Conservation (phyloP, 2,329 filamentous ascomycete genomes). For the Gnomoniopsis smithogilvyi region DNA sequence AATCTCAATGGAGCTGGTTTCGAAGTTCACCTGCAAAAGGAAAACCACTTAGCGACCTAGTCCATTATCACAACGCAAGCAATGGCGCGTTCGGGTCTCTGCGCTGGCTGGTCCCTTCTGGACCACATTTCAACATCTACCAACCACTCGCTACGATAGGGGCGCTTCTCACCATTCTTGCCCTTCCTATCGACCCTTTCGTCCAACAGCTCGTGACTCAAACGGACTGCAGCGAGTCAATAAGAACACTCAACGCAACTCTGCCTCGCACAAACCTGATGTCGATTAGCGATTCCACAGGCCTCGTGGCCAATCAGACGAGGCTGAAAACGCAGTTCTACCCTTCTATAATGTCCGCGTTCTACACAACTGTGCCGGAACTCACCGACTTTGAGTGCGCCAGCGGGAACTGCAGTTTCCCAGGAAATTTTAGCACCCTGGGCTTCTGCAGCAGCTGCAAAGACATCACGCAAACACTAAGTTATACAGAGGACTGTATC, state of each 20-base stretch:
- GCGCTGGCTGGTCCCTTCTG: not conserved
- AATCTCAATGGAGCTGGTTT: conserved; percentile 11
- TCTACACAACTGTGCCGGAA: too few relatives aligned
- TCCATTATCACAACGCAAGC: not conserved
- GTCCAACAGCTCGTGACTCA: conserved; percentile 4
- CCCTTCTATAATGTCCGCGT: too few relatives aligned
- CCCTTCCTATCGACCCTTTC: conserved; percentile 5
- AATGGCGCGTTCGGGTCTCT: not conserved
- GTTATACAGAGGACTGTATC: too few relatives aligned
- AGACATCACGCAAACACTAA: too few relatives aligned
- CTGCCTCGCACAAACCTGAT: conserved; percentile 4
- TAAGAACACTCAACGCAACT: not conserved
- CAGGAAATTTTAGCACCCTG: too few relatives aligned
- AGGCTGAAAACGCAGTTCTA: too few relatives aligned
- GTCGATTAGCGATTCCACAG: too few relatives aligned
- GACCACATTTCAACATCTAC: not conserved
- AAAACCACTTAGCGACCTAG: not conserved
- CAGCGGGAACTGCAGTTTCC: too few relatives aligned
- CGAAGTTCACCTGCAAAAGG: not conserved
- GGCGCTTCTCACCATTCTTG: not conserved
- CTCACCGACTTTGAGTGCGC: too few relatives aligned
- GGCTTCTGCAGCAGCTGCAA: too few relatives aligned
- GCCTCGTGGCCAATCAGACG: too few relatives aligned
- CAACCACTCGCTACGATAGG: conserved; percentile 4
- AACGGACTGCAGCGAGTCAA: not conserved